Evolutionary conservation across 1,139 yeast genomes (phyloP), one percentile per base, ranked within the genome.

Genomic region (Kazachstania sp.): DNA sequence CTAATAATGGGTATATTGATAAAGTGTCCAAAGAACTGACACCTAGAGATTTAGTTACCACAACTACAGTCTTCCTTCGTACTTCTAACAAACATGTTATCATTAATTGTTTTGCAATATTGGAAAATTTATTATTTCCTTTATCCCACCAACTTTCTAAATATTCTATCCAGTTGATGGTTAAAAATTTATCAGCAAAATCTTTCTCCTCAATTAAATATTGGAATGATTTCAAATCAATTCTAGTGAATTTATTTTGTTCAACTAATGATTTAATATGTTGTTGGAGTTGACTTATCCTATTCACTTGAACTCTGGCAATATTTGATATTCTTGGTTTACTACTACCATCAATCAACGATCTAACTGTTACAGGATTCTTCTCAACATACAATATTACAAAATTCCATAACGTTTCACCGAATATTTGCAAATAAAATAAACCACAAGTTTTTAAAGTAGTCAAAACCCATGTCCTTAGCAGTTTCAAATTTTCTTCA

Each of bases 331-430:
- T 57, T 41, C 51, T 51, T 8, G 71, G 67, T 44, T 55, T 58
- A 29, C 54, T 46, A 3, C 58, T 43, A 18, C 66, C 88, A 51
- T 74, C 78, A 9, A 83, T 69, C 23, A 84, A 61, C 0, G 73
- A 71, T 44, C 86, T 67, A 0, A 82, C 80, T 0, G 67, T 53
- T 1, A 68, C 57, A 0, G 76, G 61, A 49, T 80, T 77, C 19
- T 71, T 69, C 11, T 65, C 63, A 1, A 72, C 72, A 57, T 81
- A 84, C 2, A 80, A 67, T 43, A 69, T 71, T 11, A 78, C 71
- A 49, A 83, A 74, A 53, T 81, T 67, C 92, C 92, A 84, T 0
- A 79, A 61, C 1, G 78, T 65, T 41, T 75, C 81, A 4, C 85
- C 84, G 19, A 72, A 70, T 15, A 83, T 61, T 47, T 75, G 79